Conservation (phyloP, 768 basidiomycete genomes). For the Cystoderma amianthinum region DNA sequence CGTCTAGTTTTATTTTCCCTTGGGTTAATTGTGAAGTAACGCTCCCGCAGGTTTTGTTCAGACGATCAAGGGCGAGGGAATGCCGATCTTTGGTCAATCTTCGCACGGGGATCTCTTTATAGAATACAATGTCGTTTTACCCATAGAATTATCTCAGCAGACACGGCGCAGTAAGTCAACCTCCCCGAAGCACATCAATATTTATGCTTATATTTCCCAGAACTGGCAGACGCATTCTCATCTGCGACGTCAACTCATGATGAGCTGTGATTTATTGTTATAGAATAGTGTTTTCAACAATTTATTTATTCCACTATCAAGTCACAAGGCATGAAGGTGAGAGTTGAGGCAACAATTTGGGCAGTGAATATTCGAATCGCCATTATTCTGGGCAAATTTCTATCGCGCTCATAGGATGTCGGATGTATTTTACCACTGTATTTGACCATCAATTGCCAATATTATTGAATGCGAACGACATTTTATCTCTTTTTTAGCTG, state of each 20-base stretch:
- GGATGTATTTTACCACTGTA: too few species aligned
- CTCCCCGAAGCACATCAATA: not conserved
- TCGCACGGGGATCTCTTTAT: conserved; percentile 82
- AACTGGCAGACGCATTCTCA: conserved; percentile 49
- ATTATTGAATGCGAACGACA: too few species aligned
- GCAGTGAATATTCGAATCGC: too few species aligned
- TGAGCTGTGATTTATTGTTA: conserved; percentile 29
- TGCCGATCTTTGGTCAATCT: conserved; percentile 62
- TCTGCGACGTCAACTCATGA: conserved; percentile 28
- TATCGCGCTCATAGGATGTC: too few species aligned
- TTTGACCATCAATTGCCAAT: too few species aligned
- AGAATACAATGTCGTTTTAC: conserved; percentile 91
- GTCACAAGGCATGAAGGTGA: too few species aligned
- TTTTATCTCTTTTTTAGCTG: too few species aligned
- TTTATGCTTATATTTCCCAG: too few species aligned
- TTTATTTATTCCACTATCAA: not conserved
- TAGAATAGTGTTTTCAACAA: conserved; percentile 9
- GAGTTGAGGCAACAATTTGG: too few species aligned
- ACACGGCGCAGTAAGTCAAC: conserved; percentile 68
- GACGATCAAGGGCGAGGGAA: conserved; percentile 81
- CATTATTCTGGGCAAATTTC: too few species aligned
- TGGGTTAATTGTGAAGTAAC: not conserved
- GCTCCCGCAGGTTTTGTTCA: conserved; percentile 89
- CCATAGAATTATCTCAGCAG: conserved; percentile 59
- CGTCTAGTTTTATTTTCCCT: too few species aligned